phyloP scores from a whole-genome alignment of 179 eudicot genomes.

The Beta lomatogona region DNA sequence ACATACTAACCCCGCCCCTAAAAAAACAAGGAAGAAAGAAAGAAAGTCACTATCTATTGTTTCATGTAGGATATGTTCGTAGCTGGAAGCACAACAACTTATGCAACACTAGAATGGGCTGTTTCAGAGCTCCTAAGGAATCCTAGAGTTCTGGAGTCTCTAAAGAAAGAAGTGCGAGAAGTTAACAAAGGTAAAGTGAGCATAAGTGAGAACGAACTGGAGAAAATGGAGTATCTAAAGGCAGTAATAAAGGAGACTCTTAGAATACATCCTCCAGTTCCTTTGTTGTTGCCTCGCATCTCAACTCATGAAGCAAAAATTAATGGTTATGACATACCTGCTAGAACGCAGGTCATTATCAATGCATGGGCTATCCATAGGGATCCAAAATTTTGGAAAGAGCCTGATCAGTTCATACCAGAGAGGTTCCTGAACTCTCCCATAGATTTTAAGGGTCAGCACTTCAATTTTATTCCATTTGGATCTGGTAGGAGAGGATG shows the following conservation, averaged over 20 bases:
- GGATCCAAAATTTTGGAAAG: slow-evolving; percentile 47
- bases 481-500: slow-evolving; percentile 58
- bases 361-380: slow-evolving; percentile 61
- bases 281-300: slow-evolving; percentile 43
- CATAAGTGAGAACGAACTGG: slow-evolving; percentile 40
- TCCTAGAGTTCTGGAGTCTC: slow-evolving; percentile 34
- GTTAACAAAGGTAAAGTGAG: slow-evolving; percentile 16
- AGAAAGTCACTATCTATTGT: neutral
- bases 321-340: slow-evolving; percentile 44
- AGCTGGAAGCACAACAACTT: slow-evolving; percentile 57
- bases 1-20: no score
- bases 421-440: slow-evolving; percentile 38
- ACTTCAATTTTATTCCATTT: slow-evolving; percentile 50
- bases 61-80: slow-evolving; percentile 39
- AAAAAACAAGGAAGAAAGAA: neutral
- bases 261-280: slow-evolving; percentile 49
- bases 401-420: slow-evolving; percentile 43
- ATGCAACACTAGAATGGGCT: slow-evolving; percentile 52
- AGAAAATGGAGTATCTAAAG: slow-evolving; percentile 31
- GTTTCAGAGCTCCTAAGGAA: slow-evolving; percentile 54
- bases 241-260: slow-evolving; percentile 45
- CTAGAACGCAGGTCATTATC: slow-evolving; percentile 39
- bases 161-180: slow-evolving; percentile 43
- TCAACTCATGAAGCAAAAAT: slow-evolving; percentile 41
- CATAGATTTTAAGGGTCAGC: slow-evolving; percentile 46